These are phyloP conservation scores for Flaveria brownii DNA, from an alignment of 129 eudicot genomes.

Conservation along the genomic window DNA sequence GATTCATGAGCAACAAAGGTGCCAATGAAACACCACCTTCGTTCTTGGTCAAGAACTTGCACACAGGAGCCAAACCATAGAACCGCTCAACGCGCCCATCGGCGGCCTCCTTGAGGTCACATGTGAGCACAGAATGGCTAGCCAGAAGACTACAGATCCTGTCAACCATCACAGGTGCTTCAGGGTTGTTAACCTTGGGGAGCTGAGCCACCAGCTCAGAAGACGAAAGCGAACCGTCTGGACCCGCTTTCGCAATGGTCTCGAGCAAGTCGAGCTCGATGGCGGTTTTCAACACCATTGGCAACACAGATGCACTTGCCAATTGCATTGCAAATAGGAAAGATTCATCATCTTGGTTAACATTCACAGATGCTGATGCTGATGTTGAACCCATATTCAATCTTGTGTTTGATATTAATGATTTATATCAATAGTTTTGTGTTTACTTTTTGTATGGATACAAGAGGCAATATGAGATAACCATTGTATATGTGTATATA, in stretches of 20 bases:
- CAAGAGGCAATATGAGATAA: slow-evolving; percentile 7
- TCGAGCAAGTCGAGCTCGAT: slow-evolving; percentile 46
- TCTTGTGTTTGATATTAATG: neutral
- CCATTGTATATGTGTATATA: slow-evolving; percentile 17
- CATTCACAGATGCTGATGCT: neutral
- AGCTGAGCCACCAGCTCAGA: slow-evolving; percentile 36
- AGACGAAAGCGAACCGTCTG: slow-evolving; percentile 31
- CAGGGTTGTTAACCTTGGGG: slow-evolving; percentile 32
- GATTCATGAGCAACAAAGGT: slow-evolving; percentile 82
- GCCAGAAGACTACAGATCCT: slow-evolving; percentile 40
- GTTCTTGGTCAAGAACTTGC: slow-evolving; percentile 81
- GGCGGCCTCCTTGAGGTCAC: slow-evolving; percentile 33
- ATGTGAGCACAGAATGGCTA: slow-evolving; percentile 42
- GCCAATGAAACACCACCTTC: slow-evolving; percentile 75
- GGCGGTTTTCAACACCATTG: slow-evolving; percentile 42
- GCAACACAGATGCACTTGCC: slow-evolving; percentile 39
- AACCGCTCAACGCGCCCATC: slow-evolving; percentile 65
- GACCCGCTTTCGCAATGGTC: slow-evolving; percentile 39
- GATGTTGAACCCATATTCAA: slow-evolving; percentile 32
- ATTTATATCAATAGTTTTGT: neutral
- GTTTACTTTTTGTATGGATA: neutral
- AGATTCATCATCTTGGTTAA: slow-evolving; percentile 32
- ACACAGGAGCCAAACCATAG: slow-evolving; percentile 81
- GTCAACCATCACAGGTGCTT: slow-evolving; percentile 41
- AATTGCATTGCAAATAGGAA: slow-evolving; percentile 40